Evolutionary conservation across 345 rosid genomes (phyloP), one percentile per base, ranked within the genome.

Genomic region (Hypericum perforatum): DNA sequence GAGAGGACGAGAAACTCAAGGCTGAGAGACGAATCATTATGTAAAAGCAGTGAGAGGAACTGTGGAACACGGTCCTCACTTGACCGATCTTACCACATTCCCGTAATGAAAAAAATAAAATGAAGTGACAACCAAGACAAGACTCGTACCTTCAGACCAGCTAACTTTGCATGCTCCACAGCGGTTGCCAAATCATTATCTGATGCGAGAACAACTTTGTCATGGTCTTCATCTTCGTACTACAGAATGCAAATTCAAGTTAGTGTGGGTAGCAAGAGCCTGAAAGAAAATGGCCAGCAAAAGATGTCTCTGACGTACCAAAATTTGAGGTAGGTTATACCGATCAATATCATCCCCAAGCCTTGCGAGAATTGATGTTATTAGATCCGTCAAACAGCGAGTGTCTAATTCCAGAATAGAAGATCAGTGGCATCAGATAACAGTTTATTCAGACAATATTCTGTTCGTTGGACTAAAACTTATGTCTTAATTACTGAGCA

Each of bases 171-270:
- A 70, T 94, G 97, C 38, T 94, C 95, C 50, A 94, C 85, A 9
- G 99, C 99, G 16, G 85, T 82, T 41, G 58, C 55, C 60, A 94
- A 95, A 63, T 94, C 99, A 56, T 70, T 64, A 47, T 94, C 97
- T 41, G 95, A 82, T 57, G 84, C 85, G 66, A 94, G 69, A 59
- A 89, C 79, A 60, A 86, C 95, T 79, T 86, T 86, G 71, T 94
- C 99, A 13, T 59, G 84, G 69, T 94, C 99, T 61, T 86, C 99
- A 45, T 94, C 99, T 74, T 94, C 99, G 62, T 94, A 94, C 99
- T 94, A 60, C 46, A 65, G 12, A 63, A 32, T 38, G 44, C 7
- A 9, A 48, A 44, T 56, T 65, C 52, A 37, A 49, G 56, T 50
- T 51, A 72, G 68, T 39, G 63, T 7, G 48, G 32, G 36, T 6